Evolutionary conservation across 306 rosid species (phyloP).

Genomic region (Casuarina glauca): DNA sequence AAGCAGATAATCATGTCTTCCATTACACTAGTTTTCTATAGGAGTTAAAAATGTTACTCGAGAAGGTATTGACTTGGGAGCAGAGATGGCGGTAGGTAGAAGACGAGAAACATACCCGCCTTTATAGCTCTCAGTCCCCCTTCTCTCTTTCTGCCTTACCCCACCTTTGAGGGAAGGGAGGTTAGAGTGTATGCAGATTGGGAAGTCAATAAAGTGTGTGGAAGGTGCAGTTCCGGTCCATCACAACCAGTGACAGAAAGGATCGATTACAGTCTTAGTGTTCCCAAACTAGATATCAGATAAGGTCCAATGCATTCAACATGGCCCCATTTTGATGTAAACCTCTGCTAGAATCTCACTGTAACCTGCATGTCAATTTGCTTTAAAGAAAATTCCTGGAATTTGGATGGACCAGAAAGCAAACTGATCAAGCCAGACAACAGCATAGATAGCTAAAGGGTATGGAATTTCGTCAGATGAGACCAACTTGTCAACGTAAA

Average conservation of each 20-base stretch:
- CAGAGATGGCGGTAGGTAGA: constrained; percentile 24
- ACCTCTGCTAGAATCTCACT: not conserved
- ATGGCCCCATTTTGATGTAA: constrained; percentile 23
- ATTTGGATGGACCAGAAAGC: constrained; percentile 5
- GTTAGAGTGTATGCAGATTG: constrained; percentile 3
- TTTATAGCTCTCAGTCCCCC: not conserved
- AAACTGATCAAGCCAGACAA: not conserved
- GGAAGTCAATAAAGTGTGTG: constrained; percentile 24
- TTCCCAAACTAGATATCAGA: not conserved
- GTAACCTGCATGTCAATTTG: not conserved
- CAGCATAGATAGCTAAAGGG: not conserved
- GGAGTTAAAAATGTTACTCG: constrained; percentile 12
- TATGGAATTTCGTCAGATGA: not conserved
- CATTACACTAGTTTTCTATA: constrained; percentile 7
- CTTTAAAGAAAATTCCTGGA: constrained; percentile 4
- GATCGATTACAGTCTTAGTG: not conserved
- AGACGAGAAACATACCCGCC: constrained; percentile 23
- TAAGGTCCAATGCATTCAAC: not conserved
- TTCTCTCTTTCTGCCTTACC: not conserved
- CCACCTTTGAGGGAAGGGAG: not conserved
- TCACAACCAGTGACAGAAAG: constrained; percentile 21
- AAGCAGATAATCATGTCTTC: constrained; percentile 26
- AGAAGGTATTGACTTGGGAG: constrained; percentile 35
- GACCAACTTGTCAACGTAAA: constrained; percentile 6
- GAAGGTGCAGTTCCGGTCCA: constrained; percentile 10